A percentile compares a stretch with the other conserved stretches of the same genome.
These are phyloP conservation scores for Leccinum pellstonianum DNA, from an alignment of 768 basidiomycete genomes.

Conservation along the genomic window DNA sequence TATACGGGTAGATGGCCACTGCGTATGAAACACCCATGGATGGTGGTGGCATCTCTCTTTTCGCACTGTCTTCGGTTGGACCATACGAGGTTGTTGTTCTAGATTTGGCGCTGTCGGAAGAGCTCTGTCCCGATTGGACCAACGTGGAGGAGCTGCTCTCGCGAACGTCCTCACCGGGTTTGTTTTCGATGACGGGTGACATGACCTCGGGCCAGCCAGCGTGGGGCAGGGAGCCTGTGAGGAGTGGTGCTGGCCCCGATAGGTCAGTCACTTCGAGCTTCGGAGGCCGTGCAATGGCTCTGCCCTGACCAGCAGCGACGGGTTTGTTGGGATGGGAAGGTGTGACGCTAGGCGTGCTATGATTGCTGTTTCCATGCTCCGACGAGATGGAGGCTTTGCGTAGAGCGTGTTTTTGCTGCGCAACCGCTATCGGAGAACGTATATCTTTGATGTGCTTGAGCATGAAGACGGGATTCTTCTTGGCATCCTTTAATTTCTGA, in stretches of 20 bases:
- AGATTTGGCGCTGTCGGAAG: conserved; percentile 23
- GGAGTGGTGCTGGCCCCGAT: conserved; percentile 47
- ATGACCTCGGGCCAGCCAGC: conserved; percentile 75
- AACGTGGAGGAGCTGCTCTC: conserved; percentile 37
- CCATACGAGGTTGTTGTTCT: conserved; percentile 16
- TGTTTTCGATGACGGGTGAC: conserved; percentile 56
- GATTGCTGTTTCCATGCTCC: conserved; percentile 21
- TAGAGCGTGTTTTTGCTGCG: conserved; percentile 92
- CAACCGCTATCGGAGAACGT: conserved; percentile 93
- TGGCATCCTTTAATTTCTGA: conserved; percentile 94
- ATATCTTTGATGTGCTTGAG: conserved; percentile 93
- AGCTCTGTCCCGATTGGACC: conserved; percentile 32
- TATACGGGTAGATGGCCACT: conserved; percentile 97
- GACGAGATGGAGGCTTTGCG: conserved; percentile 63
- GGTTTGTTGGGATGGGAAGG: conserved; percentile 26
- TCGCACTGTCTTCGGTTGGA: conserved; percentile 34
- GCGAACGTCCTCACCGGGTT: conserved; percentile 44
- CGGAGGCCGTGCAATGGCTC: conserved; percentile 54
- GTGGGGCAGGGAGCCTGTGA: conserved; percentile 62
- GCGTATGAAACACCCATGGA: conserved; percentile 79
- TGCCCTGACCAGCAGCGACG: conserved; percentile 31
- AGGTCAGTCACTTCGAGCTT: conserved; percentile 69
- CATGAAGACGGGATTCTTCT: conserved; percentile 99
- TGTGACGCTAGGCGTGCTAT: conserved; percentile 19
- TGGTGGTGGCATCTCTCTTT: conserved; percentile 42